Evolutionary conservation across 805 yeast species (phyloP), one percentile per base, ranked within the genome.

Genomic region (Saitoella complicata): DNA sequence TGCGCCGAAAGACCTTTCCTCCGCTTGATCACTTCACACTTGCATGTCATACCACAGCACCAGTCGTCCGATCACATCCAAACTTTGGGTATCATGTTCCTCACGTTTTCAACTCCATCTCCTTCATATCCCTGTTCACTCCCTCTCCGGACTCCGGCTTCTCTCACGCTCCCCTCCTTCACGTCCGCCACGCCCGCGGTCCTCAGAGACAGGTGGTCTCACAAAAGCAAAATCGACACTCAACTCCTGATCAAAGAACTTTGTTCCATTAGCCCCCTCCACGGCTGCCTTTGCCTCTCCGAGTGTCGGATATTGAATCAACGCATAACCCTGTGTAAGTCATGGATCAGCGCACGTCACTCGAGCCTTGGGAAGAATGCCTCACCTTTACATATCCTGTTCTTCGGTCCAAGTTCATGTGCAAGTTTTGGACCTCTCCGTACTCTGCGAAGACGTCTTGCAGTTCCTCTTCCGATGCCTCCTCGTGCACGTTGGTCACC

Each of bases 391-490:
- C 67, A 49, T 61, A 66, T 2, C 73, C 73, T 2, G 71, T 60
- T 40, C 63, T 63, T 37, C 68, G 58, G 44, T 68, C 72, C 5
- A 66, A 48, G 45, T 68, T 70, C 45, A 70, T 46, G 46, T 66
- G 70, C 1, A 68, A 40, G 13, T 60, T 59, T 32, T 57, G 55
- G 7, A 70, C 61, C 8, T 47, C 53, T 1, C 71, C 72, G 44
- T 50, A 66, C 30, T 69, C 72, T 33, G 64, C 57, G 48, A 69
- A 66, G 33, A 57, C 54, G 49, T 70, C 73, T 4, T 48, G 47
- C 1, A 68, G 46, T 31, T 66, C 70, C 41, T 68, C 73, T 42
- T 70, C 74, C 6, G 68, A 52, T 1, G 67, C 64, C 51, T 69
- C 74, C 35, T 66, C 69, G 45, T 70, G 71, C 11, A 69, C 43